A percentile compares a stretch with the other conserved stretches of the same genome.
Evolutionary conservation across 108 stramenopile genomes (phyloP).

Genomic region (Cyclotella kingstonii): DNA sequence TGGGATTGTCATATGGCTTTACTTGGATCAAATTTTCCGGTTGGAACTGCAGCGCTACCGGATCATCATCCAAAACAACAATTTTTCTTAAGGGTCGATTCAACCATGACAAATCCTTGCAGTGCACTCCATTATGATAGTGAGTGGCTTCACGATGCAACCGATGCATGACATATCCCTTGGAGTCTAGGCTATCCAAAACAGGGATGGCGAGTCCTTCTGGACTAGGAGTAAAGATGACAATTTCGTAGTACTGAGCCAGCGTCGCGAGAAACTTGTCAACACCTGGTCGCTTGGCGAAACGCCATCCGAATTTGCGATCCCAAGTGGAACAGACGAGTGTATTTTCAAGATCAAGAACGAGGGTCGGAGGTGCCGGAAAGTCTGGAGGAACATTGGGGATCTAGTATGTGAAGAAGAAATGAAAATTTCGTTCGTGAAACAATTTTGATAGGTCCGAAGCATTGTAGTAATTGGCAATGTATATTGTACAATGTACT

Average conservation of each 20-base stretch:
- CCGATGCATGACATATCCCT: conserved; percentile 90
- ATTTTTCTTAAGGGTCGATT: conserved; percentile 89
- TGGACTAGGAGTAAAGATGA: conserved; percentile 81
- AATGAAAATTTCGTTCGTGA: neutral
- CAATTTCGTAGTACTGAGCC: conserved; percentile 96
- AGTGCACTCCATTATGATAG: conserved; percentile 90
- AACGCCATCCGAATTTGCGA: conserved; percentile 93
- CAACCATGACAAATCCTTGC: conserved; percentile 89
- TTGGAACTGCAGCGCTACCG: conserved; percentile 76
- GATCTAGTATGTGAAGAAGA: conserved; percentile 42
- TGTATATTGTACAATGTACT: neutral
- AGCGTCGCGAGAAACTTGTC: conserved; percentile 90
- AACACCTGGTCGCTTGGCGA: conserved; percentile 95
- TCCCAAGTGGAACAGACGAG: conserved; percentile 90
- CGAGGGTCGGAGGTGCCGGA: conserved; percentile 89
- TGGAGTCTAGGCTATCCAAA: conserved; percentile 72
- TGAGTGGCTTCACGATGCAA: conserved; percentile 91
- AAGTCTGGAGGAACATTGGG: conserved; percentile 90
- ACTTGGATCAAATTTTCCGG: conserved; percentile 93
- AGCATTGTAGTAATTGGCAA: too few species aligned
- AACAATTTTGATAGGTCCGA: too few species aligned
- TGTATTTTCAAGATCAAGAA: conserved; percentile 94
- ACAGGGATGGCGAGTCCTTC: conserved; percentile 87
- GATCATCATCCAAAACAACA: conserved; percentile 94
- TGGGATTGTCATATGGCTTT: conserved; percentile 90